phyloP scores from a whole-genome alignment of 495 filamentous ascomycete species.

The Tuber umbilicatum region DNA sequence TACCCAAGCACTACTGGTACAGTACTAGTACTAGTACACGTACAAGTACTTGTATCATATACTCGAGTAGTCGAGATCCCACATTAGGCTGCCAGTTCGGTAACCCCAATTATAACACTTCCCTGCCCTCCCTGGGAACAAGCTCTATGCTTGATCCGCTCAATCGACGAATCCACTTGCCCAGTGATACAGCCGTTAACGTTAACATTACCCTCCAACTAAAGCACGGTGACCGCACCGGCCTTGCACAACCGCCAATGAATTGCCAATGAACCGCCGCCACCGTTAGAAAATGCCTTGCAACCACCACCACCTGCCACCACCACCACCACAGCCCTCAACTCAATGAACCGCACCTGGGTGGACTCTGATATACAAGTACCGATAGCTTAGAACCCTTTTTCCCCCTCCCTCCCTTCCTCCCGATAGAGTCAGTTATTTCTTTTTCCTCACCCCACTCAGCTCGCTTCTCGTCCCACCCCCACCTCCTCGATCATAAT shows the following conservation, averaged over 20 bases:
- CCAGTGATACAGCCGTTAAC: neutral
- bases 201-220: neutral
- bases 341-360: conserved; percentile 30
- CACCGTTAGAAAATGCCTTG: neutral
- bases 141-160: conserved; percentile 26
- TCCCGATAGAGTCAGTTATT: conserved; percentile 16
- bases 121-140: conserved; percentile 35
- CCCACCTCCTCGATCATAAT: conserved; percentile 15
- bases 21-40: too few species aligned
- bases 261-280: neutral
- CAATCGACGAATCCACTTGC: conserved; percentile 37
- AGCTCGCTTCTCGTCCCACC: conserved; percentile 13
- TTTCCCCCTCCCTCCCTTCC: conserved; percentile 11
- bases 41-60: too few species aligned
- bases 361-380: conserved; percentile 23
- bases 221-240: neutral
- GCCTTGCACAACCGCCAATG: neutral
- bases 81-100: neutral
- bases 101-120: conserved; percentile 8
- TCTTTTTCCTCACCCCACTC: conserved; percentile 8
- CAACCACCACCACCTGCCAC: neutral
- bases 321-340: neutral
- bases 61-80: neutral
- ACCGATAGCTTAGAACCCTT: conserved; percentile 19
- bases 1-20: too few species aligned